Conservation (phyloP, 2,329 filamentous ascomycete genomes). For the Fusarium mangiferae region DNA sequence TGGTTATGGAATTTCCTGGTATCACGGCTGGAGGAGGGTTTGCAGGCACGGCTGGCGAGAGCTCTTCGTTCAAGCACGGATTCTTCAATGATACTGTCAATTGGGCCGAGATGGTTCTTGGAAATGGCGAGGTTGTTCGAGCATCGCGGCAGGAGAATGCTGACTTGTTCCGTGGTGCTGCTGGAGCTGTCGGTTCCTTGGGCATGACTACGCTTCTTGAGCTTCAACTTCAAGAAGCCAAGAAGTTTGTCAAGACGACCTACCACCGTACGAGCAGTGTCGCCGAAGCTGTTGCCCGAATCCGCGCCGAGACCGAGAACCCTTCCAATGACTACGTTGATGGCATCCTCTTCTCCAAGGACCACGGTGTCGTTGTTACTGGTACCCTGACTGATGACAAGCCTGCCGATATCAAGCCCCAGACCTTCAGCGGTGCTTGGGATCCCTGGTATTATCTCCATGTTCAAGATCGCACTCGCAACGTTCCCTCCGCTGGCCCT, state of each 20-base stretch:
- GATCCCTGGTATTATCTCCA: conserved; percentile 83
- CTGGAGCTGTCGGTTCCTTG: conserved; percentile 73
- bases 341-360: conserved; percentile 69
- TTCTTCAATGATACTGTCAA: conserved; percentile 72
- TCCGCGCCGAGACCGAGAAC: conserved; percentile 56
- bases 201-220: conserved; percentile 74
- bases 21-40: conserved; percentile 77
- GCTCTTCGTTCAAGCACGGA: conserved; percentile 73
- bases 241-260: conserved; percentile 65
- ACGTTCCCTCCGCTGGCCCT: conserved; percentile 33
- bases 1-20: conserved; percentile 77
- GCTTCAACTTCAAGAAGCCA: conserved; percentile 66
- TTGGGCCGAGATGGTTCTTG: conserved; percentile 72
- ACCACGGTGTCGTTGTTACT: conserved; percentile 67
- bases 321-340: conserved; percentile 72
- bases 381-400: conserved; percentile 65
- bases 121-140: conserved; percentile 65
- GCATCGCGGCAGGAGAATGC: conserved; percentile 64
- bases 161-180: conserved; percentile 73
- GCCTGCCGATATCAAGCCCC: conserved; percentile 50
- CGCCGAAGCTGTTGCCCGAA: conserved; percentile 50
- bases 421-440: conserved; percentile 67
- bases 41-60: conserved; percentile 73
- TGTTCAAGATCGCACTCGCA: conserved; percentile 58
- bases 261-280: conserved; percentile 61